These are phyloP conservation scores for Kalmanozyma brasiliensis DNA, from an alignment of 1,284 basidiomycete species.

Conservation along the genomic window DNA sequence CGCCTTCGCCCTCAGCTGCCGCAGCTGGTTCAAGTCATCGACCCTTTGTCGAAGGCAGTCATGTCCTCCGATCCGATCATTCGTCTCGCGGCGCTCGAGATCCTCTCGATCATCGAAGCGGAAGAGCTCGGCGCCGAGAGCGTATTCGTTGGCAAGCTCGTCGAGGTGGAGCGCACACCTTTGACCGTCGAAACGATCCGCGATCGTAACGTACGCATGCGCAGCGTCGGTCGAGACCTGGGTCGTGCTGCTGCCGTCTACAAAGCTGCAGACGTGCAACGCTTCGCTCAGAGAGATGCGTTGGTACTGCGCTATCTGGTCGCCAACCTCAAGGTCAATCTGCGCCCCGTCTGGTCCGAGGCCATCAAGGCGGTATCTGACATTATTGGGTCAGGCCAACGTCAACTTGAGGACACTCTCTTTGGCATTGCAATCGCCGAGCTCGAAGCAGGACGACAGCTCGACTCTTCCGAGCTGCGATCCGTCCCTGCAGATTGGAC, in stretches of 20 bases:
- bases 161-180: conserved; percentile 56
- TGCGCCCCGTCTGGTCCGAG: conserved; percentile 64
- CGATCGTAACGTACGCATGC: conserved; percentile 63
- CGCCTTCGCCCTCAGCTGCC: conserved; percentile 32
- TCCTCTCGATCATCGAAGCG: conserved; percentile 44
- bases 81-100: conserved; percentile 50
- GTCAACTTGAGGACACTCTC: conserved; percentile 14
- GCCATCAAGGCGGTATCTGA: conserved; percentile 57
- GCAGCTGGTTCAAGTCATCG: conserved; percentile 17
- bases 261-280: conserved; percentile 27
- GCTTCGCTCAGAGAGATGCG: conserved; percentile 16
- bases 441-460: conserved; percentile 35
- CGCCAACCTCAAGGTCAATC: conserved; percentile 64
- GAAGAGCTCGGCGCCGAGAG: conserved; percentile 5
- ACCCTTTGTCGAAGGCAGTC: conserved; percentile 28
- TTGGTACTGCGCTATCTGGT: conserved; percentile 56
- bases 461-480: conserved; percentile 24
- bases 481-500: conserved; percentile 25
- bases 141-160: conserved; percentile 36
- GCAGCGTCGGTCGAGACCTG: conserved; percentile 58
- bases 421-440: conserved; percentile 34
- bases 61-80: conserved; percentile 52
- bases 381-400: conserved; percentile 37
- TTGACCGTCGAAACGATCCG: conserved; percentile 55
- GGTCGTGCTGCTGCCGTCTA: conserved; percentile 30